Evolutionary conservation across 345 rosid species (phyloP).

Genomic region (Citrus sp.): DNA sequence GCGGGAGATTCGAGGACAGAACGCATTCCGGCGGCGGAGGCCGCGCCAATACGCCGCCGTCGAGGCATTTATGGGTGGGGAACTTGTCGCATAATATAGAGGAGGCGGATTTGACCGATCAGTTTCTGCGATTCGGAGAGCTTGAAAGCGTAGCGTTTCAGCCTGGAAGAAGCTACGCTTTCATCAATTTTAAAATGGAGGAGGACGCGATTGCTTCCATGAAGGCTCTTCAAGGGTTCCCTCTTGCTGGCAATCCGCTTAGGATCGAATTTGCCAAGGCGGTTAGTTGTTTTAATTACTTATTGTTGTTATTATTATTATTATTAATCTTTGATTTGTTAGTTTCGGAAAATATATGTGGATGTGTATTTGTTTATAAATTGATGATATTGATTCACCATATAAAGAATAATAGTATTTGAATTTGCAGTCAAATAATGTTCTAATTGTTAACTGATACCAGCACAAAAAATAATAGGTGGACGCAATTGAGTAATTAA

Average conservation of each 20-base stretch:
- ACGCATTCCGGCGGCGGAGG: conserved; percentile 15
- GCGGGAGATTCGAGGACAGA: conserved; percentile 32
- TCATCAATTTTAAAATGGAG: conserved; percentile 56
- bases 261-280: conserved; percentile 96
- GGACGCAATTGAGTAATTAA: background rate
- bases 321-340: conserved; percentile 12
- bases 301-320: conserved; percentile 24
- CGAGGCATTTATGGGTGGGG: conserved; percentile 94
- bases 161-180: conserved; percentile 80
- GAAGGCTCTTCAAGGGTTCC: conserved; percentile 68
- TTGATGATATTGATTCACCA: conserved; percentile 16
- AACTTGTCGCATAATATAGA: conserved; percentile 64
- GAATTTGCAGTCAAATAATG: background rate
- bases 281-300: conserved; percentile 81
- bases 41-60: conserved; percentile 57
- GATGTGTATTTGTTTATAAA: conserved; percentile 10
- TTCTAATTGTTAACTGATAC: background rate
- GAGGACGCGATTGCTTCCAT: conserved; percentile 79
- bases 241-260: conserved; percentile 76
- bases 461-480: background rate
- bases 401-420: background rate
- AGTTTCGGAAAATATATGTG: background rate
- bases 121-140: conserved; percentile 63
- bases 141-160: conserved; percentile 81
- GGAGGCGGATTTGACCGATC: conserved; percentile 50